Evolutionary conservation across 495 filamentous ascomycete species (phyloP), one percentile per base, ranked within the genome.

Genomic region (Letharia lupina): DNA sequence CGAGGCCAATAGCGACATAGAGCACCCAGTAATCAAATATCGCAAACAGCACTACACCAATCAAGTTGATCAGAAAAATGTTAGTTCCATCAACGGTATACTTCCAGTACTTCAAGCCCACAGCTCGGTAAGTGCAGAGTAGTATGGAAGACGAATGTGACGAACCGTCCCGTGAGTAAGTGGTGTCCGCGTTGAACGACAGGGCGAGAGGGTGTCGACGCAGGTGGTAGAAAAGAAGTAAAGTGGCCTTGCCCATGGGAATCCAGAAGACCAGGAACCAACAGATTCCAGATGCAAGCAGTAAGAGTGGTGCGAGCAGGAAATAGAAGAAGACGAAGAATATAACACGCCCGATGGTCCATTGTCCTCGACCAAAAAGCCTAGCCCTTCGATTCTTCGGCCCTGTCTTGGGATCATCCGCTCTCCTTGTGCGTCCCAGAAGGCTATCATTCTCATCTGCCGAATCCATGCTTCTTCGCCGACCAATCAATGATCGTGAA

Each of bases 61-160:
- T 89, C 56, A 99, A 82, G 73, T 99, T 99, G 79, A 99, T 96
- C 71, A 99, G 85, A 77, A 98, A 97, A 72, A 99, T 93, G 77
- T 99, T 99, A 57, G 95, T 98, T 62, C 94, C 94, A 70, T 97
- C 94, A 66, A 99, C 82, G 18, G 94, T 99, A 75, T 99, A 99
- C 75, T 98, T 99, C 91, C 95, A 99, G 77, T 99, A 99, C 75
- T 93, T 91, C 58, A 87, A 77, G 31, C 94, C 94, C 18, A 93
- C 93, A 40, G 93, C 94, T 67, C 95, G 90, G 76, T 99, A 98
- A 16, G 95, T 98, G 82, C 94, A 99, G 15, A 99, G 79, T 54
- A 99, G 79, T 62, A 99, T 93, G 33, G 91, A 94, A 45, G 91
- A 89, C 48, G 92, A 87, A 15, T 86, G 86, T 11, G 82, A 83